Base-by-base conservation (phyloP, 805 yeast species). In the Ascoidea tarda region DNA sequence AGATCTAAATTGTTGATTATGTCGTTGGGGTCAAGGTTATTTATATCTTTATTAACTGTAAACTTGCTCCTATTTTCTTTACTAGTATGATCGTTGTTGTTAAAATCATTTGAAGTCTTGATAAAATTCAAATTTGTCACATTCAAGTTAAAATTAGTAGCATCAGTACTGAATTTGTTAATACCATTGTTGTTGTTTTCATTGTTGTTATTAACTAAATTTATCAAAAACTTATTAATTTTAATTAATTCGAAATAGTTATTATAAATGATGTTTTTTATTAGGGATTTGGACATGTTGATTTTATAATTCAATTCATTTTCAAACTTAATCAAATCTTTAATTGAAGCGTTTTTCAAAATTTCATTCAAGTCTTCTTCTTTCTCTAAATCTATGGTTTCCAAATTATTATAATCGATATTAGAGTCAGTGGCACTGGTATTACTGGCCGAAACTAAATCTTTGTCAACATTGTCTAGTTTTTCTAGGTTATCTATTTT, bases 401-500 rank as follows among this genome's bases (percentile, higher is more conserved):
- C n/a, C n/a, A 21, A 33, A 16, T 46, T 50, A 12, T 38, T 32
- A 32, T 32, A 47, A 14, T 49, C 46, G 5, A 6, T 46, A 8
- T 58, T 56, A 31, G 58, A 64, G 57, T 63, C 62, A 49, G 60
- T 65, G 16, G 66, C 70, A 48, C 71, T 75, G 53, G 74, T 67
- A 61, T 79, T 84, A 74, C 80, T 78, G 54, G 70, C 77, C 33
- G 63, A 68, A 48, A 77, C 84, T 10, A 75, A 80, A 16, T 69
- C 76, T 21, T 59, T 67, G 6, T 64, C 71, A n/a, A 63, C 71
- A 10, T 63, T 67, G 6, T 60, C 60, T 6, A 53, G 57, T 12
- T 54, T 59, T 52, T 60, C 58, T 16, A 57, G 57, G 45, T 59
- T 57, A 14, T 47, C 60, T 28, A 60, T 59, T 47, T 54, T 56